phyloP scores from a whole-genome alignment of 768 basidiomycete species.

The Polyporus arcularius region DNA sequence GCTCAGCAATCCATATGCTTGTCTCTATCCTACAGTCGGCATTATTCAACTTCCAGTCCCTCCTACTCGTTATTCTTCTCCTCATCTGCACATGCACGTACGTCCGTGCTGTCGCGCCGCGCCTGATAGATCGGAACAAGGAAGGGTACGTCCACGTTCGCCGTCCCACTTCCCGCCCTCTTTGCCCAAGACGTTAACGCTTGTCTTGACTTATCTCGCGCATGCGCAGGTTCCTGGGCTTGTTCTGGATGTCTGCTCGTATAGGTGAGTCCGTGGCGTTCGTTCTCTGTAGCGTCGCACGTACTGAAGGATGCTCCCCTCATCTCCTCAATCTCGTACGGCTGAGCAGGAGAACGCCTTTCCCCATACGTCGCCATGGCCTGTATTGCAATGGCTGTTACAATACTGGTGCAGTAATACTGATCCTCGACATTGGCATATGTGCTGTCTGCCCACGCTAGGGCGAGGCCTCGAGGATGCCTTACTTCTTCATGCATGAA shows the following conservation, averaged over 20 bases:
- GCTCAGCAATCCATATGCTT: not conserved
- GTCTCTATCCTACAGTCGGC: conserved; percentile 61
- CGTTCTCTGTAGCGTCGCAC: not conserved
- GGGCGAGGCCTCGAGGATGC: too few species aligned
- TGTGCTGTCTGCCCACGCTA: too few species aligned
- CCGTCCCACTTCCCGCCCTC: not conserved
- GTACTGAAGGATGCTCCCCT: not conserved
- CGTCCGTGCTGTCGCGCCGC: conserved; percentile 85
- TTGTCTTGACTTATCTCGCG: not conserved
- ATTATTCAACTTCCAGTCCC: conserved; percentile 96
- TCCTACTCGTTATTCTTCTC: conserved; percentile 90
- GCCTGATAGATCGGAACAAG: conserved; percentile 91
- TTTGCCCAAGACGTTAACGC: not conserved
- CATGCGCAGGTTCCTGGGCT: conserved; percentile 71
- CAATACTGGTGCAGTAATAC: conserved; percentile 51
- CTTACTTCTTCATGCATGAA: too few species aligned
- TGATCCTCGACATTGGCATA: not conserved
- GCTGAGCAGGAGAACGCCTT: conserved; percentile 76
- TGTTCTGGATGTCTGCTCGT: conserved; percentile 94
- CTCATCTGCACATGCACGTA: conserved; percentile 98
- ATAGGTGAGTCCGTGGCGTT: conserved; percentile 63
- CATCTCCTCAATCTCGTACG: not conserved
- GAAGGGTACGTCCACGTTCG: conserved; percentile 68
- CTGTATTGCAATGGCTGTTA: conserved; percentile 89
- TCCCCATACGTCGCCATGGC: conserved; percentile 96